Evolutionary conservation across 169 alveolate species (phyloP), one percentile per base, ranked within the genome.

Genomic region (Prorocentrum cordatum): DNA sequence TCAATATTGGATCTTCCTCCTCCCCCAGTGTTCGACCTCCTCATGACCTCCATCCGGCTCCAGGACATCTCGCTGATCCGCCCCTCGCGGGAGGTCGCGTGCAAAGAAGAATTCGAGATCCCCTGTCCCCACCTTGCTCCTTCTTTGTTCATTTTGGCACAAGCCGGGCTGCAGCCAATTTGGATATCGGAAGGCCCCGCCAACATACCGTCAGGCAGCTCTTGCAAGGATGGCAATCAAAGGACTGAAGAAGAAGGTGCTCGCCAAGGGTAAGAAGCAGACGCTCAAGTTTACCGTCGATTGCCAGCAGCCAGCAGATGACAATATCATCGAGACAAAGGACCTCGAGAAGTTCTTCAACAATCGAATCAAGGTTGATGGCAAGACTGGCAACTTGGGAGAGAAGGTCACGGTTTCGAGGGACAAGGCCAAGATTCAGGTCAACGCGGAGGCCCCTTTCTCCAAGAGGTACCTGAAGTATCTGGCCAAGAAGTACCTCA

Each of bases 401-500:
- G 96, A 95, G 54, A 94, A 94, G 86, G 71, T 79, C 45, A 36
- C 29, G 58, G 61, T 83, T 62, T 36, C 92, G 66, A 93, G 97
- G 35, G 98, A 97, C 61, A 95, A 95, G 91, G 94, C 94, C 88
- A 96, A 96, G 94, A 95, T 97, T 88, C 93, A 91, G 90, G 96
- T 98, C 50, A 93, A 95, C 24, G 96, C 98, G 54, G 98, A 95
- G 77, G 16, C 89, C 24, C 89, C 89, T 12, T 79, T 79, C 89
- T 79, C 89, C 89, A 79, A 79, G 89, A 73, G 89, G 79, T 97
- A 97, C 96, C 93, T 98, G 68, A 96, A 96, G 98, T 98, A 98
- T 93, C 91, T 98, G 93, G 97, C 99, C 84, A 98, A 97, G 97
- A 97, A 97, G 94, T 98, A 98, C 96, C 91, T 98, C 85, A 98